Evolutionary conservation across 768 basidiomycete genomes (phyloP).

Genomic region (Tricholoma hemisulphureum): DNA sequence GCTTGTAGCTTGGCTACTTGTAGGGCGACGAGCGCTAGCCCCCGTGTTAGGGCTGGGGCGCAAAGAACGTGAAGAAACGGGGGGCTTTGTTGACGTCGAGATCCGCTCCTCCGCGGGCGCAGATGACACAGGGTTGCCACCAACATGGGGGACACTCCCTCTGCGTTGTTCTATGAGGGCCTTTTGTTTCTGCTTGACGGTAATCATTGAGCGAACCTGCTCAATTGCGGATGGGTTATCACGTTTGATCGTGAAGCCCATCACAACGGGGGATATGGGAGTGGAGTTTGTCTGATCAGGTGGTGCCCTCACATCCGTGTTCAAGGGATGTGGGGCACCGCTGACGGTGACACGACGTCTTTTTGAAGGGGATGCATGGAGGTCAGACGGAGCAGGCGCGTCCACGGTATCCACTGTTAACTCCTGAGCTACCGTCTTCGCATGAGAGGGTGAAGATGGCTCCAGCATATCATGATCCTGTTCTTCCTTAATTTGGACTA

Average conservation of each 20-base stretch:
- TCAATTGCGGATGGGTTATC: conserved; percentile 61
- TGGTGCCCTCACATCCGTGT: conserved; percentile 48
- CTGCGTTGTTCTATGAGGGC: conserved; percentile 68
- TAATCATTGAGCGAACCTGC: conserved; percentile 60
- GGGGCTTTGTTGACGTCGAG: conserved; percentile 23
- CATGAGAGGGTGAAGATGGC: conserved; percentile 36
- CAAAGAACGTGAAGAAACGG: conserved; percentile 25
- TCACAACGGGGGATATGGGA: conserved; percentile 65
- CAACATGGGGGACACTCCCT: conserved; percentile 45
- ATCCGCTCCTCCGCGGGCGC: conserved; percentile 27
- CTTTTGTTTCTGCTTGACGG: conserved; percentile 70
- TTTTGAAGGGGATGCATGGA: conserved; percentile 51
- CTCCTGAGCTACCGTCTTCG: conserved; percentile 19
- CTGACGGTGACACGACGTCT: conserved; percentile 72
- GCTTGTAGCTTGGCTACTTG: conserved; percentile 15
- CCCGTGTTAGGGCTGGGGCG: conserved; percentile 39
- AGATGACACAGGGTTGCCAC: conserved; percentile 25
- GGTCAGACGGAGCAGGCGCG: conserved; percentile 41
- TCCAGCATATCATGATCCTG: conserved; percentile 49
- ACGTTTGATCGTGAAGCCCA: conserved; percentile 55
- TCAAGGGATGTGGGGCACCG: conserved; percentile 54
- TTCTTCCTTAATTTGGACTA: conserved; percentile 63
- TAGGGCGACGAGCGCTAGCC: conserved; percentile 28
- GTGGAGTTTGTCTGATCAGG: conserved; percentile 48
- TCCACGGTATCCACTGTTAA: conserved; percentile 20